Conservation (phyloP, 169 alveolate species). For the Plasmodium cynomolgi region DNA sequence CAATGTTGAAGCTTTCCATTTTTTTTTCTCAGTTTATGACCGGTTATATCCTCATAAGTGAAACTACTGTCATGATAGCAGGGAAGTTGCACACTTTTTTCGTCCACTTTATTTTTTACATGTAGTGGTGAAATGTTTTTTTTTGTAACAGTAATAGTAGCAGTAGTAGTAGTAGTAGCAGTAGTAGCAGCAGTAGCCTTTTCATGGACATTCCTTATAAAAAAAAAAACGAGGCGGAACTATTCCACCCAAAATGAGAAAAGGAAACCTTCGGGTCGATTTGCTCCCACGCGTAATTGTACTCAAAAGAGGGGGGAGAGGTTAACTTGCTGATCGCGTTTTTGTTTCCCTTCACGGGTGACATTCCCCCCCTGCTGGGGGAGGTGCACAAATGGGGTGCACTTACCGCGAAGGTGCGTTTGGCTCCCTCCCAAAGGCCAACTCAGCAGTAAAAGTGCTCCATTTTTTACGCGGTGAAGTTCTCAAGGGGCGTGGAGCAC, state of each 20-base stretch:
- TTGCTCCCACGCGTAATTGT: not conserved
- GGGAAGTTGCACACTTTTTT: not conserved
- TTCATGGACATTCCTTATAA: not conserved
- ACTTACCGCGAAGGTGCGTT: not conserved
- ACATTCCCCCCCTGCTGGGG: not conserved
- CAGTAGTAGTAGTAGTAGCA: too few relatives aligned
- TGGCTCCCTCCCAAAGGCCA: not conserved
- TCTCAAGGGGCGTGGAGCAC: not conserved
- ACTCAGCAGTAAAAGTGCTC: not conserved
- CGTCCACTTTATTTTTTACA: not conserved
- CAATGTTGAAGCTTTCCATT: constrained; percentile 25
- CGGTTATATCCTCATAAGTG: not conserved
- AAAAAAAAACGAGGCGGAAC: not conserved
- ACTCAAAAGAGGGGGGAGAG: not conserved
- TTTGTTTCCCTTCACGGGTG: not conserved
- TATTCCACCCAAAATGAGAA: not conserved
- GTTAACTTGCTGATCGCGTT: not conserved
- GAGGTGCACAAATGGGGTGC: not conserved
- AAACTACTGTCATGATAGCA: not conserved
- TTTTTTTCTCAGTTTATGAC: constrained; percentile 8
- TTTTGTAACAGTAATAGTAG: too few relatives aligned
- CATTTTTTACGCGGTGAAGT: not conserved
- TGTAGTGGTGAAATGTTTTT: not conserved
- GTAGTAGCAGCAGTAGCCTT: too few relatives aligned
- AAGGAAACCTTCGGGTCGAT: not conserved